phyloP scores from a whole-genome alignment of 1,139 yeast genomes.

The Yamadazyma oceani region DNA sequence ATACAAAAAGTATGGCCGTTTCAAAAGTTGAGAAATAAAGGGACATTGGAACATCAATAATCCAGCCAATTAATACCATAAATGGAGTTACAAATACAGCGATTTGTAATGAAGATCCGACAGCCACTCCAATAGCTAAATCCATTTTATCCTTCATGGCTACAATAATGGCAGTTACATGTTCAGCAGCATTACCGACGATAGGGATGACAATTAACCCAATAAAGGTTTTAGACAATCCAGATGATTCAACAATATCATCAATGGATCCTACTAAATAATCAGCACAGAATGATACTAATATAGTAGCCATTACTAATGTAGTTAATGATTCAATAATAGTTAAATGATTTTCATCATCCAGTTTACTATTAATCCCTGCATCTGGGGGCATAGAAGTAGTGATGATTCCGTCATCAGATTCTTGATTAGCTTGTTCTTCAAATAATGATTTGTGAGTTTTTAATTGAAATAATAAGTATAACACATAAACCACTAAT shows the following conservation, averaged over 20 bases:
- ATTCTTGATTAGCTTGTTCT: conserved; percentile 34
- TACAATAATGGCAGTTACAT: conserved; percentile 91
- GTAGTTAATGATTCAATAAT: conserved; percentile 44
- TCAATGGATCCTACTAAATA: conserved; percentile 91
- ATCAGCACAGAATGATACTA: conserved; percentile 91
- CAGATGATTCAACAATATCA: conserved; percentile 77
- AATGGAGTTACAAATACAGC: conserved; percentile 94
- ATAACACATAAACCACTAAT: conserved; percentile 74
- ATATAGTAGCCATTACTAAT: conserved; percentile 64
- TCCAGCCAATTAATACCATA: conserved; percentile 92
- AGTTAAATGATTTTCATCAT: conserved; percentile 33
- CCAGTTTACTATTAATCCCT: conserved; percentile 27
- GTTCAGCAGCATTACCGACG: conserved; percentile 98
- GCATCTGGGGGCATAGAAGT: conserved; percentile 31
- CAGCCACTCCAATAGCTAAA: conserved; percentile 93
- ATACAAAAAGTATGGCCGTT: conserved; percentile 83
- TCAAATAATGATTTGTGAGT: conserved; percentile 69
- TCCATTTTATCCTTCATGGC: conserved; percentile 98
- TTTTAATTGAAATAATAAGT: conserved; percentile 80
- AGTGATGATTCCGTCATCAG: conserved; percentile 38
- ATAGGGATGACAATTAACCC: conserved; percentile 93
- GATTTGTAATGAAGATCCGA: conserved; percentile 95
- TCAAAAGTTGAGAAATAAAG: conserved; percentile 90
- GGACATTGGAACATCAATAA: conserved; percentile 87
- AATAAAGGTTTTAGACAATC: conserved; percentile 89